Evolutionary conservation across 169 alveolate species (phyloP).

Genomic region (Eimeria praecox): DNA sequence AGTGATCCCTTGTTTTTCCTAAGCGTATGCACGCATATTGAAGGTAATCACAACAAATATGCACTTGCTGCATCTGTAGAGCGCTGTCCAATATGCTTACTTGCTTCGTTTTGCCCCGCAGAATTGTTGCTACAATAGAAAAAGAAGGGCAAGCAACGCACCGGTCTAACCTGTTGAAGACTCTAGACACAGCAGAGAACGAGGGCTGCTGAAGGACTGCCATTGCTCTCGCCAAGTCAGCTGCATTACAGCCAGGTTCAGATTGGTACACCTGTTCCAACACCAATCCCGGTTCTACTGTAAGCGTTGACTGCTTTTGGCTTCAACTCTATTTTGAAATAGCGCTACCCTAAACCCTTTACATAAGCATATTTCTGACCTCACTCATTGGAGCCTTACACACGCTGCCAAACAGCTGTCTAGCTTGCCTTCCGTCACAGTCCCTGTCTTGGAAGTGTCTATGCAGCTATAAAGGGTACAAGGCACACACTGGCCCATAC

Average conservation of each 20-base stretch:
- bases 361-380: background rate
- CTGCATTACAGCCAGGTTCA: constrained; percentile 19
- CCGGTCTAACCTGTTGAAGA: constrained; percentile 62
- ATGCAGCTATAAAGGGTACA: constrained; percentile 56
- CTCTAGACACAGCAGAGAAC: constrained; percentile 42
- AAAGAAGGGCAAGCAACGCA: background rate
- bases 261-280: background rate
- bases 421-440: constrained; percentile 72
- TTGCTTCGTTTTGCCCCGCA: background rate
- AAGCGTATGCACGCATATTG: background rate
- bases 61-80: background rate
- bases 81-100: background rate
- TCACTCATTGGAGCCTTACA: constrained; percentile 39
- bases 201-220: constrained; percentile 69
- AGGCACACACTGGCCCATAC: constrained; percentile 72
- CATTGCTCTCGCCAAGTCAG: constrained; percentile 69
- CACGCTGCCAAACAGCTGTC: constrained; percentile 43
- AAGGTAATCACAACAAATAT: background rate
- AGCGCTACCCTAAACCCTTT: background rate
- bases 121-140: background rate
- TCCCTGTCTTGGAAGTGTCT: constrained; percentile 58
- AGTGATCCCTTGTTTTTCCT: constrained; percentile 44
- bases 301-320: background rate
- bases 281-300: background rate
- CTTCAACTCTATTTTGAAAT: background rate